A percentile compares a stretch with the other conserved stretches of the same genome.
Evolutionary conservation across 768 basidiomycete species (phyloP).

Genomic region (Kwoniella europaea): DNA sequence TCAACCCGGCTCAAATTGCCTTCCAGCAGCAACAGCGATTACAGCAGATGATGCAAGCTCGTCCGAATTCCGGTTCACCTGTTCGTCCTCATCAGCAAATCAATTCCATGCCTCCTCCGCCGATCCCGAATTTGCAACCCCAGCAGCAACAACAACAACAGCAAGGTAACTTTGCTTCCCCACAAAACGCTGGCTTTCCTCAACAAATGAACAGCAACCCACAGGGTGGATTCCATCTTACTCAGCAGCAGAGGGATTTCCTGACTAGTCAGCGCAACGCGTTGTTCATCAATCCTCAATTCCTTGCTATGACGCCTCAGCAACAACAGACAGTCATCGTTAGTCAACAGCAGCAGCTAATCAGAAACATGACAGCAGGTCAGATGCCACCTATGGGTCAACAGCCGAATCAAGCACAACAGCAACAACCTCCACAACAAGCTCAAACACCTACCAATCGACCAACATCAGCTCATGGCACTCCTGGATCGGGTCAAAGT

Average conservation of each 20-base stretch:
- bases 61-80: constrained; percentile 25
- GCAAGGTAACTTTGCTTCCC: constrained; percentile 14
- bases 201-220: not conserved
- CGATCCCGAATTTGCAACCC: constrained; percentile 23
- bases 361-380: constrained; percentile 21
- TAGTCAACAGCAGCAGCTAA: constrained; percentile 31
- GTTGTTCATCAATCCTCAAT: constrained; percentile 27
- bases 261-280: constrained; percentile 22
- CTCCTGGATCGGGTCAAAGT: constrained; percentile 26
- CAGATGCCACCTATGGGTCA: constrained; percentile 20
- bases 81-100: constrained; percentile 17
- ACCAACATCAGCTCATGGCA: constrained; percentile 19
- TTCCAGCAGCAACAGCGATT: constrained; percentile 25
- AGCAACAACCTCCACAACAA: constrained; percentile 27
- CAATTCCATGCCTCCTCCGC: constrained; percentile 31
- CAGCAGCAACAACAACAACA: constrained; percentile 17
- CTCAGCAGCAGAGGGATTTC: constrained; percentile 30
- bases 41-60: constrained; percentile 20
- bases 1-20: constrained; percentile 8
- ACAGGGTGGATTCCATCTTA: constrained; percentile 6
- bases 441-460: constrained; percentile 17
- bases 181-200: not conserved
- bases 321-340: constrained; percentile 31
- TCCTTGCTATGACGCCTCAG: constrained; percentile 29
- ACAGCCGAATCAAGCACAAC: constrained; percentile 29